phyloP scores from a whole-genome alignment of 768 basidiomycete genomes.

The Boletus rubropictus region DNA sequence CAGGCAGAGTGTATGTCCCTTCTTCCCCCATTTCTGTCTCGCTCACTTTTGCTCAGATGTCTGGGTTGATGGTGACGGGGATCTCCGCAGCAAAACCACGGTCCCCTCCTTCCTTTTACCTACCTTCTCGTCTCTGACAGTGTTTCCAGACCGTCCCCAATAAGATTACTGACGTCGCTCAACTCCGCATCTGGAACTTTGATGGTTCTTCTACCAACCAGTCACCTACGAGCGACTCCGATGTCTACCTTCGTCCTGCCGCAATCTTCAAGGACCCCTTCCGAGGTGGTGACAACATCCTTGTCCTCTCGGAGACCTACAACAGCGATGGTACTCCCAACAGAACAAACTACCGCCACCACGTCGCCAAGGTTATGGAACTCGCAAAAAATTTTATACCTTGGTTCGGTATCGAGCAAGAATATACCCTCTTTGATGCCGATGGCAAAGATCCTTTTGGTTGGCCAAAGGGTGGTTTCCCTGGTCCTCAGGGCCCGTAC shows the following conservation, averaged over 20 bases:
- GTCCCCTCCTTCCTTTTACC: slow-evolving; percentile 38
- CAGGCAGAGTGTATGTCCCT: slow-evolving; percentile 83
- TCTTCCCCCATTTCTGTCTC: neutral
- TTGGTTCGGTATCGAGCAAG: slow-evolving; percentile 99
- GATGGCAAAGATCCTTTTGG: slow-evolving; percentile 81
- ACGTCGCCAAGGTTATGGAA: slow-evolving; percentile 94
- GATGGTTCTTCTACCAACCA: slow-evolving; percentile 98
- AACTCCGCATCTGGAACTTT: slow-evolving; percentile 98
- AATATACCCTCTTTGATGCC: slow-evolving; percentile 94
- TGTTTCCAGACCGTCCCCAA: slow-evolving; percentile 70
- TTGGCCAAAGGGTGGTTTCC: slow-evolving; percentile 99
- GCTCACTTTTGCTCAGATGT: slow-evolving; percentile 56
- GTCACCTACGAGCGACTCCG: slow-evolving; percentile 92
- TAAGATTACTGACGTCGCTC: slow-evolving; percentile 79
- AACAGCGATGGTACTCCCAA: slow-evolving; percentile 99
- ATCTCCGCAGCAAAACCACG: slow-evolving; percentile 94
- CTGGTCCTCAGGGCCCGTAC: slow-evolving; percentile 98
- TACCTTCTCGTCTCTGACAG: neutral
- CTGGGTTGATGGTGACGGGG: slow-evolving; percentile 95
- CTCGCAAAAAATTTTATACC: slow-evolving; percentile 72
- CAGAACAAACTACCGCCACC: slow-evolving; percentile 91
- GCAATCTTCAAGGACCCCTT: slow-evolving; percentile 99
- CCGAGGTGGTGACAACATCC: slow-evolving; percentile 97
- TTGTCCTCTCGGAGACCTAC: slow-evolving; percentile 95
- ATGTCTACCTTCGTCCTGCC: slow-evolving; percentile 95